Evolutionary conservation across 208 protist genomes (phyloP), one percentile per base, ranked within the genome.

Genomic region (Trypanosoma platydactyli): DNA sequence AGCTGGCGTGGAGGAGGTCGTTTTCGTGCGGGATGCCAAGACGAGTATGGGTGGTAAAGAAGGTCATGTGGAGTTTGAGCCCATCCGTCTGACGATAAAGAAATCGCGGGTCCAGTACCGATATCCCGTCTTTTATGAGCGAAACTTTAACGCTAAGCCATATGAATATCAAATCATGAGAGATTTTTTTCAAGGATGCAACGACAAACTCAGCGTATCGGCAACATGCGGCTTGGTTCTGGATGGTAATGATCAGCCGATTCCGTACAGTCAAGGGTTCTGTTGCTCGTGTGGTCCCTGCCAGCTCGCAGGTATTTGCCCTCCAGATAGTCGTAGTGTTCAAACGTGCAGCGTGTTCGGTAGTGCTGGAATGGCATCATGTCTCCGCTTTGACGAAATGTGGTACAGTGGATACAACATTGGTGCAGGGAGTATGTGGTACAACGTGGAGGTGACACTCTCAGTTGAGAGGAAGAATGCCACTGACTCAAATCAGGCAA

Each of bases 401-500:
- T 96, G 88, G 88, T 96, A 94, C 77, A 81, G 77, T 65, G 91
- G 86, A 24, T 93, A 93, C 75, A 81, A 57, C n/a, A 79, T 94
- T 25, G 86, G 86, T 54, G 22, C 71, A n/a, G 72, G 76, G 49
- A 20, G 62, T 18, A 78, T 65, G 41, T 86, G 79, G 78, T 94
- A 89, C 69, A 79, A 64, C 22, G 57, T 96, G 40, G 79, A 83
- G 35, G 42, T 96, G 44, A 78, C 40, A 11, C 55, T 96, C 6
- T 60, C 77, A 15, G 56, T 49, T 40, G 76, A 71, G 60, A 49
- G 24, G 13, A 45, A 3, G 56, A 50, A 27, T 66, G 42, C 24
- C 51, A 71, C 15, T 20, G 40, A 56, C 9, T 6, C 18, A 22
- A 57, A 57, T 2, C 38, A 64, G 49, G 41, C 46, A 15, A 63